Percentiles rank a stretch among this genome's conserved stretches.
phyloP scores from a whole-genome alignment of 345 rosid species.

The Eucalyptus marginata region DNA sequence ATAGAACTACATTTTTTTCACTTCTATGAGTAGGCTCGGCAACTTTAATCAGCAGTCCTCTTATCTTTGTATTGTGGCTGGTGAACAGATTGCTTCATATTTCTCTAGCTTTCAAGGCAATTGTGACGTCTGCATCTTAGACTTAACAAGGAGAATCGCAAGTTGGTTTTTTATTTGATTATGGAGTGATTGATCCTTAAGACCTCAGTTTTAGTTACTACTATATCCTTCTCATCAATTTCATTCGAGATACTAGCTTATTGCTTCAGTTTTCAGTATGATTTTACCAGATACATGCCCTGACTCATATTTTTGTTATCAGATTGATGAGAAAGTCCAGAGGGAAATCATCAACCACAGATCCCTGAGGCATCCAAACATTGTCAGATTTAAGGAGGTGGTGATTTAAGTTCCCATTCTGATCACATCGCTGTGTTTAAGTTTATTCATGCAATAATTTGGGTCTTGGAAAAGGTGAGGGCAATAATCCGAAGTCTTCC shows the following conservation, averaged over 20 bases:
- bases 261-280: neutral
- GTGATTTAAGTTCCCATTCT: neutral
- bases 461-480: neutral
- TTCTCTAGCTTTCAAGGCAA: neutral
- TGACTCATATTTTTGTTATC: neutral
- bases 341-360: slow-evolving; percentile 91
- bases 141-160: neutral
- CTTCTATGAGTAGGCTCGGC: neutral
- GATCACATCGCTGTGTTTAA: neutral
- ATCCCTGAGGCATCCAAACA: slow-evolving; percentile 88
- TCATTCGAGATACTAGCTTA: neutral
- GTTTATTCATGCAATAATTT: neutral
- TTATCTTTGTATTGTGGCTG: neutral
- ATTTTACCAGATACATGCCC: neutral
- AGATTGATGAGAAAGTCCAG: slow-evolving; percentile 98
- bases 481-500: neutral
- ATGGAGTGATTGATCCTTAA: neutral
- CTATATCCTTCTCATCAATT: neutral
- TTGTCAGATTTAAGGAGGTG: slow-evolving; percentile 90
- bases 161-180: neutral
- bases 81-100: neutral
- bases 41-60: neutral
- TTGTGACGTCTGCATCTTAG: neutral
- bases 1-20: neutral
- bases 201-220: neutral